Evolutionary conservation across 1,284 basidiomycete genomes (phyloP).

Genomic region (Marasmius sp.): DNA sequence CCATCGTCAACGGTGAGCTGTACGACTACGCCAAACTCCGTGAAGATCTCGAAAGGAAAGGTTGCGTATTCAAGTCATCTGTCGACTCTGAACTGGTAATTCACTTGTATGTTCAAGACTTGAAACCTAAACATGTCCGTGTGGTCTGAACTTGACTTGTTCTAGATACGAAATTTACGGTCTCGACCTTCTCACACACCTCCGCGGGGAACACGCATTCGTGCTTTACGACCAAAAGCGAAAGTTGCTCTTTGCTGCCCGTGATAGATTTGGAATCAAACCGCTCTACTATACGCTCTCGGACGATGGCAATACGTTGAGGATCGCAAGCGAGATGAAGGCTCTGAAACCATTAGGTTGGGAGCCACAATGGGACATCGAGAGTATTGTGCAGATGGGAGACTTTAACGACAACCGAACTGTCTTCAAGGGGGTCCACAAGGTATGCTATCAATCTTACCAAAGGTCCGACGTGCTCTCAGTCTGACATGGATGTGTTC

Average conservation of each 20-base stretch:
- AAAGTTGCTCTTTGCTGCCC: slow-evolving; percentile 17
- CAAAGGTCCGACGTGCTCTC: background rate
- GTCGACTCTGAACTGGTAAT: slow-evolving; percentile 18
- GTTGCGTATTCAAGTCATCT: slow-evolving; percentile 19
- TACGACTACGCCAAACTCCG: slow-evolving; percentile 23
- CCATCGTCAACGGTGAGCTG: slow-evolving; percentile 20
- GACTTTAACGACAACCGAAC: slow-evolving; percentile 20
- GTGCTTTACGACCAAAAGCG: slow-evolving; percentile 20
- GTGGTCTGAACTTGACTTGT: background rate
- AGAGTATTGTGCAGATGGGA: slow-evolving; percentile 21
- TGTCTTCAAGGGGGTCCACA: slow-evolving; percentile 19
- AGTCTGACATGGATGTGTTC: background rate
- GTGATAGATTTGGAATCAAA: slow-evolving; percentile 23
- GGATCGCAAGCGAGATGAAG: slow-evolving; percentile 24
- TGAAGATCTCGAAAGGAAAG: slow-evolving; percentile 13
- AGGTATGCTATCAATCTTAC: slow-evolving; percentile 6
- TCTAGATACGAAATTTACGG: slow-evolving; percentile 14
- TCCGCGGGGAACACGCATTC: slow-evolving; percentile 22
- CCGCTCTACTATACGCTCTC: slow-evolving; percentile 22
- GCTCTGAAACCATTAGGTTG: slow-evolving; percentile 20
- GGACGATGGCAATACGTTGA: slow-evolving; percentile 8
- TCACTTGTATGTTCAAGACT: slow-evolving; percentile 9
- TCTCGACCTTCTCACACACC: slow-evolving; percentile 8
- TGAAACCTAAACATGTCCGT: too few species aligned
- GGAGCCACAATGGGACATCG: slow-evolving; percentile 21